Base-by-base conservation (phyloP, 768 basidiomycete species). In the Mycena metata region DNA sequence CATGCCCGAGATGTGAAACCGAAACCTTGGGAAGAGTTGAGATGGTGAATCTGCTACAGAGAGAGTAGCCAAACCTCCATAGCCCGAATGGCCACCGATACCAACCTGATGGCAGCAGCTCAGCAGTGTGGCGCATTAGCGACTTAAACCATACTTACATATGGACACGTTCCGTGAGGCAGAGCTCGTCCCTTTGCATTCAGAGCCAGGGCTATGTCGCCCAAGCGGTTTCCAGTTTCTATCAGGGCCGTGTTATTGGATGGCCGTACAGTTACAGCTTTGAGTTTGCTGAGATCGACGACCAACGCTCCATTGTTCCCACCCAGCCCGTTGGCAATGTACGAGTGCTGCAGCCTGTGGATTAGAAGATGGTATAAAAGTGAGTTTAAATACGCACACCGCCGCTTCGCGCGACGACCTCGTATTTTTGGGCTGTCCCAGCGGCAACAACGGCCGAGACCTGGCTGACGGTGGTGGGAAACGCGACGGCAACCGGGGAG, bases 161-260 rank as follows among this genome's bases (percentile, higher is more conserved):
- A 82, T 7, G 86, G 80, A 68, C 88, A 90, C 1, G 83, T 83
- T 0, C 89, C 87, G 69, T 88, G 88, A 9, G 86, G 84, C 4
- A 89, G 43, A 0, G 83, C 88, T 43, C 84, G 76, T 41, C 83
- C 81, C 13, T 77, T 62, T 21, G 79, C 73, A 55, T 77, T 79
- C 55, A 89, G 72, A 1, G 79, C 73, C 19, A 78, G 71, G 10
- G 85, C 83, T 16, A 88, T 75, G 56, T 87, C 83, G 9, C 85
- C 86, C 1, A 89, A 76, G n/a, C 83, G 74, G 66, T 82, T 83
- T 4, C 86, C 86, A 9, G 82, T 81, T 64, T 82, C 76, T 17
- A 86, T 80, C 15, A 81, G 70, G 1, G 83, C 84, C 1, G 79
- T 81, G 9, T 78, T 78, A 12, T 75, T 74, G 7, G 69, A 57